Conservation (phyloP, 768 basidiomycete species). For the Goffeauzyma gilvescens region DNA sequence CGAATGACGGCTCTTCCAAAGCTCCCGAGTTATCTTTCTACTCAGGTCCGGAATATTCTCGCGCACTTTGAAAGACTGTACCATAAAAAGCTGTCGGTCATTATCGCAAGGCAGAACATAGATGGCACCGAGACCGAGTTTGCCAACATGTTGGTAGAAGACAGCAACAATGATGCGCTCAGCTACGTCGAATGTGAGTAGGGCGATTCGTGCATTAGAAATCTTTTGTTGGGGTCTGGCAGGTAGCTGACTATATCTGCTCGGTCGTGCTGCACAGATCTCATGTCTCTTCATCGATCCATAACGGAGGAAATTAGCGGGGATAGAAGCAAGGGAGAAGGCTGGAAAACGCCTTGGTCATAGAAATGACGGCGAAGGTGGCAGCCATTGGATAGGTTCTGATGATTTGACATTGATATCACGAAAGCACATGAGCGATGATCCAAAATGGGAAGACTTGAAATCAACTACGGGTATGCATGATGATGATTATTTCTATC, state of each 20-base stretch:
- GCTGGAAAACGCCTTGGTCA: conserved; percentile 27
- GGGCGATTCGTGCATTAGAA: neutral
- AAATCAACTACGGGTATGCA: too few species aligned
- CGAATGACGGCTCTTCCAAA: conserved; percentile 53
- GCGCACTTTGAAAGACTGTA: conserved; percentile 41
- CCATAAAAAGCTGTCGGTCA: conserved; percentile 35
- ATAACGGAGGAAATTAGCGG: conserved; percentile 30
- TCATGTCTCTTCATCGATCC: conserved; percentile 29
- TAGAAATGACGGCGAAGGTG: too few species aligned
- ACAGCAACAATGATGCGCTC: conserved; percentile 88
- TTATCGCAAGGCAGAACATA: conserved; percentile 73
- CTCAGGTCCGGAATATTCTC: conserved; percentile 72
- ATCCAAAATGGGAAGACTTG: too few species aligned
- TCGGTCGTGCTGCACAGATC: conserved; percentile 11
- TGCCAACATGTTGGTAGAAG: conserved; percentile 90
- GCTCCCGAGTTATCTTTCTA: conserved; percentile 56
- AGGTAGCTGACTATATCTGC: conserved; percentile 1
- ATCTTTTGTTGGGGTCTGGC: neutral
- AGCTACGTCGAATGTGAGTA: conserved; percentile 66
- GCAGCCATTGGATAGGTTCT: too few species aligned
- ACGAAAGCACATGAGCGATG: too few species aligned
- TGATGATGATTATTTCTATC: too few species aligned
- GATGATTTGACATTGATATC: too few species aligned
- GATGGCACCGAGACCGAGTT: conserved; percentile 89
- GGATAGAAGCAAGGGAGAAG: conserved; percentile 16